These are phyloP conservation scores for Rhodotorula sp. DNA, from an alignment of 1,284 basidiomycete species.

Conservation along the genomic window DNA sequence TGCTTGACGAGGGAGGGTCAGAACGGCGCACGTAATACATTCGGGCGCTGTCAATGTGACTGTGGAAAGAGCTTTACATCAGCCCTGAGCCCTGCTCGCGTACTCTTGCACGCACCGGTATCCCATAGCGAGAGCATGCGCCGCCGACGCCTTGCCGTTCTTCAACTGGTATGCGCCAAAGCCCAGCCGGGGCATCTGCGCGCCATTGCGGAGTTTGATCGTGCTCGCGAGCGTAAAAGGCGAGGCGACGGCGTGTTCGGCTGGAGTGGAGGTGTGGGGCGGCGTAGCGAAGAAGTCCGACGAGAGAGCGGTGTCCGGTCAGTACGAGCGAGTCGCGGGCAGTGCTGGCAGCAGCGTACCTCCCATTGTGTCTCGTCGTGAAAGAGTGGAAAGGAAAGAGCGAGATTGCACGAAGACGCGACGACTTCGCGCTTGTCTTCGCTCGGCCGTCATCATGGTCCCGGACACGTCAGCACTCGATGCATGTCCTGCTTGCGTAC, in stretches of 20 bases:
- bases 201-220: conserved; percentile 31
- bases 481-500: too few relatives aligned
- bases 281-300: background rate
- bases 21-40: conserved; percentile 55
- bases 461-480: too few relatives aligned
- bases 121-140: conserved; percentile 70
- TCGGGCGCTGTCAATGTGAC: conserved; percentile 67
- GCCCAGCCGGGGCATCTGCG: conserved; percentile 69
- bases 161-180: conserved; percentile 76
- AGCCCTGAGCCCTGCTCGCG: background rate
- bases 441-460: too few relatives aligned
- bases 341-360: too few relatives aligned
- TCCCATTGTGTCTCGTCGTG: too few relatives aligned
- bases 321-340: too few relatives aligned
- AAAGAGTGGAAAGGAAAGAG: too few relatives aligned
- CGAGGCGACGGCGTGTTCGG: conserved; percentile 23
- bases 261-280: conserved; percentile 4
- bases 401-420: too few relatives aligned
- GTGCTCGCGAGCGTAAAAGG: conserved; percentile 9
- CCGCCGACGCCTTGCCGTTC: conserved; percentile 60
- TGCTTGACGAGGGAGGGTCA: background rate
- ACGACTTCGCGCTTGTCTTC: too few relatives aligned
- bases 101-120: conserved; percentile 55
- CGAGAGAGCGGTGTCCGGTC: background rate
- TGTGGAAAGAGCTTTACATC: background rate